These are phyloP conservation scores for Gymnopilus dilepis DNA, from an alignment of 768 basidiomycete genomes.

Conservation along the genomic window DNA sequence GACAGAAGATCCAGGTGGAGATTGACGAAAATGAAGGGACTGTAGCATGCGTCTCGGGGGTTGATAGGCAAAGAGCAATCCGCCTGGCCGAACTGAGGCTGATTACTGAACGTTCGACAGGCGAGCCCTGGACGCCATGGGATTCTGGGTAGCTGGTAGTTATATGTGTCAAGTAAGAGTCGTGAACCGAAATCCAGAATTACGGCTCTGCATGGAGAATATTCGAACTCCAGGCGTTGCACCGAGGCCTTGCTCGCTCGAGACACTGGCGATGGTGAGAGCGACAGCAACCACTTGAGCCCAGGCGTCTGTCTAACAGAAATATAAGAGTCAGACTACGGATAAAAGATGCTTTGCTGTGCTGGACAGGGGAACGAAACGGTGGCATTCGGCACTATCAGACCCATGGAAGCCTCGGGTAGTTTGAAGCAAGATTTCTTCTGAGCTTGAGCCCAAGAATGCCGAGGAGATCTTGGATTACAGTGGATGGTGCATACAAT, in stretches of 20 bases:
- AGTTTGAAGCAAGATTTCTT: conserved; percentile 14
- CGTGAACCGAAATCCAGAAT: neutral
- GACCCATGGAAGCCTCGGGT: conserved; percentile 33
- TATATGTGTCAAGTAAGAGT: neutral
- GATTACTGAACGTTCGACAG: too few relatives aligned
- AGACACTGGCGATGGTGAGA: neutral
- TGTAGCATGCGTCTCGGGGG: conserved; percentile 12
- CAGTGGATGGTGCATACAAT: conserved; percentile 34
- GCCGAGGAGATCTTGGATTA: conserved; percentile 26
- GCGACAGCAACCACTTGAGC: neutral
- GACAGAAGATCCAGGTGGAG: conserved; percentile 26
- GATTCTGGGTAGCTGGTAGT: neutral
- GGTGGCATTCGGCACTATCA: neutral
- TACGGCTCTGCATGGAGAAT: too few relatives aligned
- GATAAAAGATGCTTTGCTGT: conserved; percentile 10
- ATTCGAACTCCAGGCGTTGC: too few relatives aligned
- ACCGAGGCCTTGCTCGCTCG: neutral
- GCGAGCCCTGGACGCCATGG: neutral
- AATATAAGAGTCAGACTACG: conserved; percentile 22
- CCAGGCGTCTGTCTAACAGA: conserved; percentile 15
- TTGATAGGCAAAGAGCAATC: conserved; percentile 23
- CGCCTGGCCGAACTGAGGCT: conserved; percentile 17
- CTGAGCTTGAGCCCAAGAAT: conserved; percentile 19
- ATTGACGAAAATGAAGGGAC: conserved; percentile 17
- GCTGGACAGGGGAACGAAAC: conserved; percentile 10